Percentiles rank a stretch among this genome's conserved stretches.
These are phyloP conservation scores for Pezicula carpinea DNA, from an alignment of 2,329 filamentous ascomycete species.

Conservation along the genomic window DNA sequence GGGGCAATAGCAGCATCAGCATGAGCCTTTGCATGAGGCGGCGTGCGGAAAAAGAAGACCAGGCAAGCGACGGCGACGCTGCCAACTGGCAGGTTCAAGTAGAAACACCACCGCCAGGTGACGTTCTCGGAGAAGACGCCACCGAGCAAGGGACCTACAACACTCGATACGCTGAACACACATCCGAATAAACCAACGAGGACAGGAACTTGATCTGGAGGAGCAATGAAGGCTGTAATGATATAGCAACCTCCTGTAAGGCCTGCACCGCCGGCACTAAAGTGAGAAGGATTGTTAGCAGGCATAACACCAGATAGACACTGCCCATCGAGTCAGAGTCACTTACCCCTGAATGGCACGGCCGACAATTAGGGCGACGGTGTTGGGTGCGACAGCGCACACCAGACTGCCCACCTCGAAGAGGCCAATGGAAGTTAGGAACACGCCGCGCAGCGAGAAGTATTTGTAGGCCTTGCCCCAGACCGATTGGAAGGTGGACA, in stretches of 20 bases:
- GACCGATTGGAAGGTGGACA: no score
- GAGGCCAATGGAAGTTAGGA: constrained; percentile 15
- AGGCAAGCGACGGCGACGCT: constrained; percentile 31
- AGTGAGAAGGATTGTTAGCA: no score
- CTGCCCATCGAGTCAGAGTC: no score
- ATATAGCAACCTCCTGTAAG: constrained; percentile 32
- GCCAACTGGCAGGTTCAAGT: constrained; percentile 36
- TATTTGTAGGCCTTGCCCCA: no score
- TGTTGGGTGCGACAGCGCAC: constrained; percentile 23
- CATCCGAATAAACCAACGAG: constrained; percentile 24
- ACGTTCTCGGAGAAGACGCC: constrained; percentile 29
- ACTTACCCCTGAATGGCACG: no score
- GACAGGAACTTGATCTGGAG: constrained; percentile 24
- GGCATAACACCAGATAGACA: no score
- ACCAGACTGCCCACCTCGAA: constrained; percentile 27
- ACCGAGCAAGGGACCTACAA: constrained; percentile 26
- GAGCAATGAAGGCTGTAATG: constrained; percentile 31
- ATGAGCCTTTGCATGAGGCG: no score
- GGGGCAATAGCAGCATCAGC: constrained; percentile 28
- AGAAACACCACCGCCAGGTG: constrained; percentile 29
- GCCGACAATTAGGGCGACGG: constrained; percentile 25
- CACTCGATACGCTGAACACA: constrained; percentile 9
- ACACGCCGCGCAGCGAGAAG: no score
- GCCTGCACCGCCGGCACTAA: constrained; percentile 21
- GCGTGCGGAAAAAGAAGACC: no score